phyloP scores from a whole-genome alignment of 306 rosid species.

The Quercus cerris region DNA sequence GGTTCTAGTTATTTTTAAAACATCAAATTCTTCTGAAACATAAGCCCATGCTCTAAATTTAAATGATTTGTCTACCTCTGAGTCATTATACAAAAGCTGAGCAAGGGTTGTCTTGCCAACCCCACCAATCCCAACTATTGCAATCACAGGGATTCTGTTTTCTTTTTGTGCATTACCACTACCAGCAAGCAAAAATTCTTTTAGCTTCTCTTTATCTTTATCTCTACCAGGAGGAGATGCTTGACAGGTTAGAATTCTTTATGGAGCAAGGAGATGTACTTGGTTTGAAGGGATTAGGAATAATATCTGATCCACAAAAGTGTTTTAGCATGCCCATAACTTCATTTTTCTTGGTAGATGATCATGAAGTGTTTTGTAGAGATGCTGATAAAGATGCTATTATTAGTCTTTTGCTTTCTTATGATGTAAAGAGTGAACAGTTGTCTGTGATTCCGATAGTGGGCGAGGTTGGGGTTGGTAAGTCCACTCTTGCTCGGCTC shows the following conservation, averaged over 20 bases:
- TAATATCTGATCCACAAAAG: no score
- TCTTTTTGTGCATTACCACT: not conserved
- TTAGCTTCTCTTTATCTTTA: not conserved
- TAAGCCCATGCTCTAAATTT: no score
- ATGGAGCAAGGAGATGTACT: slow-evolving; percentile 11
- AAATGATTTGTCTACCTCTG: no score
- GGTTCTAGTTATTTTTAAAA: no score
- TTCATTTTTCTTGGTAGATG: not conserved
- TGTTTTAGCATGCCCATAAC: no score
- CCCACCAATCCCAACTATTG: no score
- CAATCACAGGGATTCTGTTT: no score
- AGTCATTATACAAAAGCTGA: no score
- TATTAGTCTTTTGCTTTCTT: slow-evolving; percentile 1
- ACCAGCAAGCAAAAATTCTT: not conserved
- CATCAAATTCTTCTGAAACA: no score
- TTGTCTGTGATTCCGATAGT: slow-evolving; percentile 18
- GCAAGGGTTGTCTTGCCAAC: no score
- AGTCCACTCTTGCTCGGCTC: slow-evolving; percentile 30
- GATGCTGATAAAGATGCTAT: slow-evolving; percentile 20
- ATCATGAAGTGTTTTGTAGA: slow-evolving; percentile 28
- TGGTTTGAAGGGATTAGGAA: slow-evolving; percentile 11
- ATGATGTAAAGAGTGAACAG: not conserved
- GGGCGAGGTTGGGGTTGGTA: slow-evolving; percentile 39
- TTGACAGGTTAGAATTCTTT: slow-evolving; percentile 11
- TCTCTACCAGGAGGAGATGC: slow-evolving; percentile 11